phyloP scores from a whole-genome alignment of 1,284 basidiomycete species.

The Hortiboletus rubellus region DNA sequence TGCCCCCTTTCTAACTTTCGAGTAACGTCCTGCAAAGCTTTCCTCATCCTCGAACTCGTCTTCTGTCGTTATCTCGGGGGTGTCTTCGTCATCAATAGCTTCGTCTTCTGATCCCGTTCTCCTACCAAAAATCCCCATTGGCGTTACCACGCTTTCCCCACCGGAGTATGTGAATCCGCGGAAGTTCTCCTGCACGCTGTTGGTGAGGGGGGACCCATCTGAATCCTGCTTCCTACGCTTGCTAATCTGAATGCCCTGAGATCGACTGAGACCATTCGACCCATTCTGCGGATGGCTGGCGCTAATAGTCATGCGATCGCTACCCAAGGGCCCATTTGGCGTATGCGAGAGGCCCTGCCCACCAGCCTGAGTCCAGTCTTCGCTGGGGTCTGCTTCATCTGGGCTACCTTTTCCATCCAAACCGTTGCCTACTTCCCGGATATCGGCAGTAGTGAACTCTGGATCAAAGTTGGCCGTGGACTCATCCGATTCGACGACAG shows the following conservation, averaged over 20 bases:
- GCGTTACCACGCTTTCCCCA: slow-evolving; percentile 66
- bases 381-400: slow-evolving; percentile 76
- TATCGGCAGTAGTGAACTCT: slow-evolving; percentile 90
- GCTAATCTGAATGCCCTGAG: slow-evolving; percentile 58
- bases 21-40: slow-evolving; percentile 61
- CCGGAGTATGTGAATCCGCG: slow-evolving; percentile 89
- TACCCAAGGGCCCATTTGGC: slow-evolving; percentile 73
- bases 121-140: slow-evolving; percentile 39
- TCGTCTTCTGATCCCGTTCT: slow-evolving; percentile 46
- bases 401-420: slow-evolving; percentile 50
- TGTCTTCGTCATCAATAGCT: slow-evolving; percentile 46
- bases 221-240: slow-evolving; percentile 48
- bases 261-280: slow-evolving; percentile 16
- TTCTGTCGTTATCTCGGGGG: slow-evolving; percentile 54
- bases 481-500: slow-evolving; percentile 97
- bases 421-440: slow-evolving; percentile 68
- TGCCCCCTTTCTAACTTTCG: slow-evolving; percentile 50
- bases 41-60: slow-evolving; percentile 66
- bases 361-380: slow-evolving; percentile 56
- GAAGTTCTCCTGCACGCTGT: slow-evolving; percentile 93
- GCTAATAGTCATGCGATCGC: slow-evolving; percentile 43
- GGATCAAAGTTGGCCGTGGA: slow-evolving; percentile 98
- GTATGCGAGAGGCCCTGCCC: slow-evolving; percentile 48
- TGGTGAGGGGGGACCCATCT: slow-evolving; percentile 72
- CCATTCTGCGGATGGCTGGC: slow-evolving; percentile 13